Percentiles rank a stretch among this genome's conserved stretches.
These are phyloP conservation scores for Elsinoe necatrix DNA, from an alignment of 2,329 filamentous ascomycete genomes.

Conservation along the genomic window DNA sequence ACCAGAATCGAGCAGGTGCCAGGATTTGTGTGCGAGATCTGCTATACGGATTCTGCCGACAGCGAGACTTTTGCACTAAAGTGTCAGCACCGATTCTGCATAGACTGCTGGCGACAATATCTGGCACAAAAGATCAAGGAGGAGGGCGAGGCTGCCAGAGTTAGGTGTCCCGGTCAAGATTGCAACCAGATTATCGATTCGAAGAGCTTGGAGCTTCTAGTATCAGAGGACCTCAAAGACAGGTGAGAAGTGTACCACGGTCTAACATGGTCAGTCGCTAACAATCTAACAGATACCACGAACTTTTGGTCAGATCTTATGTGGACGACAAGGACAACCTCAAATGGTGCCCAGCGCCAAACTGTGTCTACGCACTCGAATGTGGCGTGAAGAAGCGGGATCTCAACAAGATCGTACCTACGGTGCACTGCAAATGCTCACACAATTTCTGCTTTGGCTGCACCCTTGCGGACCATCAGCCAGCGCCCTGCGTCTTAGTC, in stretches of 20 bases:
- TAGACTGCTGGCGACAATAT: constrained; percentile 87
- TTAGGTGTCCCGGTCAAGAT: constrained; percentile 81
- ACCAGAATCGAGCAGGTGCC: constrained; percentile 62
- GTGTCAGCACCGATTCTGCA: constrained; percentile 88
- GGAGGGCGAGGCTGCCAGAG: constrained; percentile 89
- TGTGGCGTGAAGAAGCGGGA: constrained; percentile 84
- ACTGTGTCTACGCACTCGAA: constrained; percentile 87
- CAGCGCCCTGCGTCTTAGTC: constrained; percentile 80
- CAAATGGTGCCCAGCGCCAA: constrained; percentile 97
- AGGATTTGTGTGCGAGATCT: constrained; percentile 89
- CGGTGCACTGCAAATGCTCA: constrained; percentile 75
- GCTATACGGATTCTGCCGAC: constrained; percentile 75
- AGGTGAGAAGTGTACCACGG: constrained; percentile 38
- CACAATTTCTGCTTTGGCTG: constrained; percentile 95
- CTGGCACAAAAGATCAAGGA: constrained; percentile 86
- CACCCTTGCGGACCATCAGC: constrained; percentile 80
- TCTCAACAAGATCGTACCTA: constrained; percentile 75
- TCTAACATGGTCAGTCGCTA: neutral
- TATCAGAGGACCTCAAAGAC: constrained; percentile 48
- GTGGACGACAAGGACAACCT: constrained; percentile 93
- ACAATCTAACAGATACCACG: constrained; percentile 58
- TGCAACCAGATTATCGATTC: constrained; percentile 90
- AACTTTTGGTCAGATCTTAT: constrained; percentile 84
- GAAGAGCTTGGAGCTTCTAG: constrained; percentile 71
- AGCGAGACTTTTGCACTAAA: constrained; percentile 86